phyloP scores from a whole-genome alignment of 2,329 filamentous ascomycete species.

The Trichoderma simmonsii region DNA sequence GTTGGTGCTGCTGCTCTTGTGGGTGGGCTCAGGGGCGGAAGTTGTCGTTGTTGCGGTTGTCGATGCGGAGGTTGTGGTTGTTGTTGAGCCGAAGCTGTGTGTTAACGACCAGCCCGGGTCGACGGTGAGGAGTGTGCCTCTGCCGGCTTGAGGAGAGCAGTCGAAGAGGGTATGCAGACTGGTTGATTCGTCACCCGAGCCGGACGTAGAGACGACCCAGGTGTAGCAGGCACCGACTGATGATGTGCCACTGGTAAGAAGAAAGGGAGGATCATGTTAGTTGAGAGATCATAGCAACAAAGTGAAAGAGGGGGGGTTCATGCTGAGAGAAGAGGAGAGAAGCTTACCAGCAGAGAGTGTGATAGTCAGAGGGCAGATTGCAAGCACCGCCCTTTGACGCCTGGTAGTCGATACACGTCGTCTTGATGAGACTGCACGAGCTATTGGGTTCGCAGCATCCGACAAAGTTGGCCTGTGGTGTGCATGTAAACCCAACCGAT shows the following conservation, averaged over 20 bases:
- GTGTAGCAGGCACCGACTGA: constrained; percentile 28
- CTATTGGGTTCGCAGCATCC: constrained; percentile 33
- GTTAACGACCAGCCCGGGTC: constrained; percentile 28
- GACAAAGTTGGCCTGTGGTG: constrained; percentile 26
- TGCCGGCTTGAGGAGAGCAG: constrained; percentile 28
- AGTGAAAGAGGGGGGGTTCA: neutral
- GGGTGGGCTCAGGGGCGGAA: constrained; percentile 19
- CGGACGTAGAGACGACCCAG: constrained; percentile 28
- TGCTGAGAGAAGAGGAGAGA: neutral
- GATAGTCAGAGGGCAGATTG: constrained; percentile 28
- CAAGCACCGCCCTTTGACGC: constrained; percentile 28
- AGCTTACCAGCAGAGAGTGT: constrained; percentile 37
- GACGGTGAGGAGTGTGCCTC: constrained; percentile 30
- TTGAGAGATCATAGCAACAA: neutral
- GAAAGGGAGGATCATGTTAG: constrained; percentile 21
- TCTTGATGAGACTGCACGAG: constrained; percentile 32
- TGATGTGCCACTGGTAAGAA: constrained; percentile 1
- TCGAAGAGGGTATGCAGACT: constrained; percentile 27
- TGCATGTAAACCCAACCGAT: constrained; percentile 28
- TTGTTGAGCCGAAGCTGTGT: constrained; percentile 18
- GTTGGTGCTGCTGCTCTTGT: constrained; percentile 32
- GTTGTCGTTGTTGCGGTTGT: constrained; percentile 7
- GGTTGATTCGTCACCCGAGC: constrained; percentile 8
- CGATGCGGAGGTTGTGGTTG: constrained; percentile 1
- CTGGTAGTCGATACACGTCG: constrained; percentile 32